Conservation (phyloP, 352 stramenopile genomes). For the Phytophthora megakarya region DNA sequence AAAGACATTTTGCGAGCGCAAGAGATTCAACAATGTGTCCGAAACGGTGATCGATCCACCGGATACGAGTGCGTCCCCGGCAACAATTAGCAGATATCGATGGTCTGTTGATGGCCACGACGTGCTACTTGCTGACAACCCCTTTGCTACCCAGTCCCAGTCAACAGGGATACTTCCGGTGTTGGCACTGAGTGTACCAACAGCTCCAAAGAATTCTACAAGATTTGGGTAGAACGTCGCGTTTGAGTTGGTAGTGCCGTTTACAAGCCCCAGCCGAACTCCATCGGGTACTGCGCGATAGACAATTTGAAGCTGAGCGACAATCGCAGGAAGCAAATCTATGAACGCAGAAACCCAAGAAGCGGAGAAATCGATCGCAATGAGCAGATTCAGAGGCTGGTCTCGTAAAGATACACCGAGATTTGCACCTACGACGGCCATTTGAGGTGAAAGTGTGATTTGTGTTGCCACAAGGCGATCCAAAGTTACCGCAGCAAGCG, state of each 20-base stretch:
- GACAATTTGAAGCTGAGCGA: constrained; percentile 43
- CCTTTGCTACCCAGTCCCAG: constrained; percentile 28
- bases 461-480: constrained; percentile 44
- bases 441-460: constrained; percentile 34
- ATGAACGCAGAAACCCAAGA: constrained; percentile 23
- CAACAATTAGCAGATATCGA: constrained; percentile 28
- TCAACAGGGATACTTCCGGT: constrained; percentile 1
- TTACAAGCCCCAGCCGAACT: constrained; percentile 41
- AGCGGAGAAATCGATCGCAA: constrained; percentile 48
- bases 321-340: constrained; percentile 40
- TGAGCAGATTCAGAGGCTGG: constrained; percentile 49
- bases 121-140: constrained; percentile 8
- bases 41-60: constrained; percentile 13
- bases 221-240: constrained; percentile 29
- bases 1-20: constrained; percentile 36
- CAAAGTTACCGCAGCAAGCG: constrained; percentile 30
- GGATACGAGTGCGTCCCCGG: constrained; percentile 16
- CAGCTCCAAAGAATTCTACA: constrained; percentile 25
- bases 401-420: constrained; percentile 29
- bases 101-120: constrained; percentile 39
- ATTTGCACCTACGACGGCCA: constrained; percentile 2
- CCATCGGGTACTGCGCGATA: constrained; percentile 32
- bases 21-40: constrained; percentile 13
- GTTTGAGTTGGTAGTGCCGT: constrained; percentile 8
- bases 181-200: constrained; percentile 14